Evolutionary conservation across 108 stramenopile genomes (phyloP).

Genomic region (Parmales sp.): DNA sequence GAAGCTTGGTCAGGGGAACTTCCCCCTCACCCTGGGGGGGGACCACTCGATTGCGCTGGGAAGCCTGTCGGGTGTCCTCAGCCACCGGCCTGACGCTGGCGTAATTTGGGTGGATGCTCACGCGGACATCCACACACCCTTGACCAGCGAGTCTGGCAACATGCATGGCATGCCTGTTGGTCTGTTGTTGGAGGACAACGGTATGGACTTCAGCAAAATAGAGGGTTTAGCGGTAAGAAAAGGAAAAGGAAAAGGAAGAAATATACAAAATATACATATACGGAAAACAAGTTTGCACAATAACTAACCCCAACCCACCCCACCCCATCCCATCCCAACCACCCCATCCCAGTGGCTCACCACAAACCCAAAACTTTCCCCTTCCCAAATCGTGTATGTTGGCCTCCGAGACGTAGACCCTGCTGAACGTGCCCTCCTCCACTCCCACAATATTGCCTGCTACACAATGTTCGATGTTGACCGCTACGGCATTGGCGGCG

Average conservation of each 20-base stretch:
- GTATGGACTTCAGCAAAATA: constrained; percentile 55
- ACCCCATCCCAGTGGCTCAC: no score
- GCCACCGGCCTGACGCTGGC: constrained; percentile 71
- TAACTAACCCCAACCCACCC: no score
- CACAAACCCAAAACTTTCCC: constrained; percentile 76
- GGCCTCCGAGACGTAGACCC: constrained; percentile 91
- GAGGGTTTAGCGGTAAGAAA: no score
- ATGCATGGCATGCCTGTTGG: constrained; percentile 99
- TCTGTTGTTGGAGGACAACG: constrained; percentile 70
- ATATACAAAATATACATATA: no score
- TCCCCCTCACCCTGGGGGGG: constrained; percentile 89
- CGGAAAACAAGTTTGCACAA: no score
- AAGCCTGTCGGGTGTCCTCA: constrained; percentile 75
- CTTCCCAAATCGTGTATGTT: constrained; percentile 84
- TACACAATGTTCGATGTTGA: constrained; percentile 96
- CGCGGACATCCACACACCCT: constrained; percentile 95
- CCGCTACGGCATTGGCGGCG: constrained; percentile 79
- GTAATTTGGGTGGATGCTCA: constrained; percentile 99
- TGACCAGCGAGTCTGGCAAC: constrained; percentile 80
- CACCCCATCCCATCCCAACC: no score
- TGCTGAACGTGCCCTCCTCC: constrained; percentile 69
- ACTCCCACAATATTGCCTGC: constrained; percentile 62
- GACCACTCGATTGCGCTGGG: constrained; percentile 96
- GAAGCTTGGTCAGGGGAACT: constrained; percentile 45
- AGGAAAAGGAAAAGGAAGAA: no score